Conservation (phyloP, 1,139 yeast genomes). For the Kurtzmaniella quercitrusa region DNA sequence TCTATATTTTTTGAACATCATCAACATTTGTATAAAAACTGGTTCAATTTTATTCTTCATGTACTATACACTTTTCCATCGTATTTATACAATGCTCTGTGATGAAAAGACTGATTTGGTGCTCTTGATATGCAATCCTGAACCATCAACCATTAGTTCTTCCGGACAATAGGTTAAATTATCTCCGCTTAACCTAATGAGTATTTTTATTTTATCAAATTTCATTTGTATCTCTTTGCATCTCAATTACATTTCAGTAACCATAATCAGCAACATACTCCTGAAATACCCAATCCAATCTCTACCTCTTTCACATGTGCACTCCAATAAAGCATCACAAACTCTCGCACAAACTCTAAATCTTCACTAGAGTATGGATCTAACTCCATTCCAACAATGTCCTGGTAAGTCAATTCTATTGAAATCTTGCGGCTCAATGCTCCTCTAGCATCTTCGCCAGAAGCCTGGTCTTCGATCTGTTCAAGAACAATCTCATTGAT, state of each 20-base stretch:
- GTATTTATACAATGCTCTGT: no score
- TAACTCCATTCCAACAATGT: slow-evolving; percentile 66
- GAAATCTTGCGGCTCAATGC: slow-evolving; percentile 13
- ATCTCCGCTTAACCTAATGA: no score
- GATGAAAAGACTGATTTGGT: no score
- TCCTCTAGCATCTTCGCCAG: slow-evolving; percentile 9
- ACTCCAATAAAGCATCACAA: slow-evolving; percentile 58
- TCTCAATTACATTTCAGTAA: no score
- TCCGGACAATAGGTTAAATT: no score
- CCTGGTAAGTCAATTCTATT: slow-evolving; percentile 49
- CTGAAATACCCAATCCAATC: slow-evolving; percentile 30
- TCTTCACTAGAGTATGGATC: slow-evolving; percentile 67
- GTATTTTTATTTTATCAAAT: neutral
- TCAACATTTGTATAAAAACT: no score
- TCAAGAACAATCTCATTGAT: slow-evolving; percentile 36
- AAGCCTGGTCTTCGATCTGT: slow-evolving; percentile 16
- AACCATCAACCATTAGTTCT: no score
- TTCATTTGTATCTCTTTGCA: neutral
- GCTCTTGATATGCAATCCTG: no score
- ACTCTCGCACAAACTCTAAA: slow-evolving; percentile 48
- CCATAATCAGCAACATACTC: slow-evolving; percentile 25
- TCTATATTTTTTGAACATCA: no score
- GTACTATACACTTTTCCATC: no score
- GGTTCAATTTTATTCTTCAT: no score
- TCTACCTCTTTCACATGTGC: slow-evolving; percentile 27